A percentile compares a stretch with the other conserved stretches of the same genome.
phyloP scores from a whole-genome alignment of 2,329 filamentous ascomycete genomes.

The Colletotrichum sp. region DNA sequence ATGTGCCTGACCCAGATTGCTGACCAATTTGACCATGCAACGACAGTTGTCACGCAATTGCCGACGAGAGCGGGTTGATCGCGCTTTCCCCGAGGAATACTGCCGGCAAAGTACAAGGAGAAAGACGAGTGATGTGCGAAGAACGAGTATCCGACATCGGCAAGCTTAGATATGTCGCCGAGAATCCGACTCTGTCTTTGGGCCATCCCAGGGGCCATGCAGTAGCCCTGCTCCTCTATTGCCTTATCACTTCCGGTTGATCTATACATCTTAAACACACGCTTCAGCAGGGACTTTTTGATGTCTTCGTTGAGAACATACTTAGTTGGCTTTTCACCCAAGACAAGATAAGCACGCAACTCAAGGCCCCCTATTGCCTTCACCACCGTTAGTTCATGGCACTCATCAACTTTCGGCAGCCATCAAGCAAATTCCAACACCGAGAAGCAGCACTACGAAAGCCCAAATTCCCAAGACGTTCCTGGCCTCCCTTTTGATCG shows the following conservation, averaged over 20 bases:
- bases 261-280: background rate
- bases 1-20: background rate
- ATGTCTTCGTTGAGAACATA: background rate
- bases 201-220: background rate
- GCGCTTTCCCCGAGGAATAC: background rate
- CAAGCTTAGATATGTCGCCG: background rate
- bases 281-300: rapidly evolving
- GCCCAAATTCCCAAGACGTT: rapidly evolving
- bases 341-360: background rate
- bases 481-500: rapidly evolving
- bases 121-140: background rate
- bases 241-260: background rate
- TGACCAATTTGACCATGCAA: background rate
- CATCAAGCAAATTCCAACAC: background rate
- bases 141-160: background rate
- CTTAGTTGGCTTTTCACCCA: background rate
- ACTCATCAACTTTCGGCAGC: background rate
- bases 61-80: background rate
- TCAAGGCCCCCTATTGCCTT: background rate
- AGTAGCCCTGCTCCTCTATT: background rate
- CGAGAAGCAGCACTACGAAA: background rate
- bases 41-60: rapidly evolving
- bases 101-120: background rate
- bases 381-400: background rate
- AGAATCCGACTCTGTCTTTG: background rate